Percentiles rank a stretch among this genome's conserved stretches.
Evolutionary conservation across 2,329 filamentous ascomycete species (phyloP).

Genomic region (Venturia effusa): DNA sequence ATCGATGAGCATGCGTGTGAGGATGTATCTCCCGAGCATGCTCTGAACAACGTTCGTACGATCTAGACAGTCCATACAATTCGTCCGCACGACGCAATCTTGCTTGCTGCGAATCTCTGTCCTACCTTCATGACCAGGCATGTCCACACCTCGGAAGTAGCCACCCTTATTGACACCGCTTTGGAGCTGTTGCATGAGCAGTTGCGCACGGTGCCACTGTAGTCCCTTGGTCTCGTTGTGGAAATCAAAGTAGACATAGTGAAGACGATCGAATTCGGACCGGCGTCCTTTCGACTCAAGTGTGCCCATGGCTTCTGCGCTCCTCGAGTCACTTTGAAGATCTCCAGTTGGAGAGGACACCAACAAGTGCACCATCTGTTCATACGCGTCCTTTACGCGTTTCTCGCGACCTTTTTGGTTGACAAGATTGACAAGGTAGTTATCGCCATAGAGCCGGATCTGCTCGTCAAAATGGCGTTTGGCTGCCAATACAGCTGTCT

Average conservation of each 20-base stretch:
- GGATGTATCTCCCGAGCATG: slow-evolving; percentile 82
- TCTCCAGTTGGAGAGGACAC: slow-evolving; percentile 58
- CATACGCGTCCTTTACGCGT: slow-evolving; percentile 84
- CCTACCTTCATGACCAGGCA: slow-evolving; percentile 61
- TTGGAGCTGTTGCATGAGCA: slow-evolving; percentile 72
- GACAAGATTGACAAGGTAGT: slow-evolving; percentile 93
- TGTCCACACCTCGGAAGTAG: slow-evolving; percentile 88
- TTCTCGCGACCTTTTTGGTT: slow-evolving; percentile 91
- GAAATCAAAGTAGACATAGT: slow-evolving; percentile 98
- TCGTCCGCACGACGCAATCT: slow-evolving; percentile 86
- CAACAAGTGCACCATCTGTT: slow-evolving; percentile 72
- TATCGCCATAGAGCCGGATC: slow-evolving; percentile 86
- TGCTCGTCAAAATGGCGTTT: slow-evolving; percentile 88
- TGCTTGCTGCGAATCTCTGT: slow-evolving; percentile 75
- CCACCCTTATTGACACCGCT: slow-evolving; percentile 67
- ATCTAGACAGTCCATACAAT: slow-evolving; percentile 99
- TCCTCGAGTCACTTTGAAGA: slow-evolving; percentile 45
- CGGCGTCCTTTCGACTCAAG: slow-evolving; percentile 51
- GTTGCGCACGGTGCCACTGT: slow-evolving; percentile 81
- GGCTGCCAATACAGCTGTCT: slow-evolving; percentile 68
- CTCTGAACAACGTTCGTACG: slow-evolving; percentile 97
- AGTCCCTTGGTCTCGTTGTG: slow-evolving; percentile 95
- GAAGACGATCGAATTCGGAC: slow-evolving; percentile 69
- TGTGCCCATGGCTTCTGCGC: slow-evolving; percentile 69
- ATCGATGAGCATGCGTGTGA: slow-evolving; percentile 82